Evolutionary conservation across 192 early-diverging fungal species (phyloP).

Genomic region (Geranomyces variabilis): DNA sequence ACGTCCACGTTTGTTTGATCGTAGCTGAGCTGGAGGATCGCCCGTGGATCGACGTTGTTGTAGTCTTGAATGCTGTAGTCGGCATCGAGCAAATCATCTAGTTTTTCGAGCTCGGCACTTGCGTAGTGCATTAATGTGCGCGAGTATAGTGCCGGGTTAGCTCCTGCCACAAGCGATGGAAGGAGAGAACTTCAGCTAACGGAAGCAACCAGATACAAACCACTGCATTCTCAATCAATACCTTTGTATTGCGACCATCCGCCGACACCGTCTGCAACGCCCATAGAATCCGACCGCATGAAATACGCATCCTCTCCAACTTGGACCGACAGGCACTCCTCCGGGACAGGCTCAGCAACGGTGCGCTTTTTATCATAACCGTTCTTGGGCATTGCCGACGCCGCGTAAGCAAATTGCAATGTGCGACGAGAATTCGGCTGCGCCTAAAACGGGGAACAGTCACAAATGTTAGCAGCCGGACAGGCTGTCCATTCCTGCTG

Average conservation of each 20-base stretch:
- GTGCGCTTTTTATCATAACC: conserved; percentile 6
- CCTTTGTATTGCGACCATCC: conserved; percentile 81
- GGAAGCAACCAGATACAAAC: no score
- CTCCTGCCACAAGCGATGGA: conserved; percentile 54
- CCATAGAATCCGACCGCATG: conserved; percentile 78
- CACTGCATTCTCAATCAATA: neutral
- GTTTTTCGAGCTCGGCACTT: conserved; percentile 78
- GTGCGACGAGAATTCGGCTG: conserved; percentile 27
- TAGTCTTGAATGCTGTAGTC: conserved; percentile 73
- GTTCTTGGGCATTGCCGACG: conserved; percentile 61
- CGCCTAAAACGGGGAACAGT: no score
- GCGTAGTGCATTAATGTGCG: conserved; percentile 94
- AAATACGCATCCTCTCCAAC: conserved; percentile 97
- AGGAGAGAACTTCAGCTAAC: no score
- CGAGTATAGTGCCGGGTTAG: conserved; percentile 89
- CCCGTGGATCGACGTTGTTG: conserved; percentile 76
- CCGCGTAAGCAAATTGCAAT: conserved; percentile 63
- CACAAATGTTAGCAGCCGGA: no score
- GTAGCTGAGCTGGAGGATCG: conserved; percentile 80
- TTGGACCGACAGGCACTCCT: conserved; percentile 44
- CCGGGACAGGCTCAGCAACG: neutral
- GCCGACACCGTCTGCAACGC: conserved; percentile 95
- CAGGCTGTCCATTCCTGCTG: no score
- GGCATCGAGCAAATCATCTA: conserved; percentile 79
- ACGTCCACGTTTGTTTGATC: conserved; percentile 75